These are phyloP conservation scores for Chaetomium sp. DNA, from an alignment of 2,329 filamentous ascomycete species.

Conservation along the genomic window DNA sequence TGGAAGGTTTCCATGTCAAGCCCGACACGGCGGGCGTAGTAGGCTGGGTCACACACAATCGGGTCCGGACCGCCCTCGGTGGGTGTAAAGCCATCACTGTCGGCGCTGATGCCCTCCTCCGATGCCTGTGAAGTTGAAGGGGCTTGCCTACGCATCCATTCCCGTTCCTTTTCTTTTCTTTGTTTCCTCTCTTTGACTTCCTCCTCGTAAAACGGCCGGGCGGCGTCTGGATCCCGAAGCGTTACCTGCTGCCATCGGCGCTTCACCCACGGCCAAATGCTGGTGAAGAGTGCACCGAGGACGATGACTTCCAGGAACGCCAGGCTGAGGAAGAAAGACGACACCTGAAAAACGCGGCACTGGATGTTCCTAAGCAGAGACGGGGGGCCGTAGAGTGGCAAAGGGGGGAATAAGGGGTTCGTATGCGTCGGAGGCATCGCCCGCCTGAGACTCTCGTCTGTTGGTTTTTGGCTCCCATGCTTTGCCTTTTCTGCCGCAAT, in stretches of 20 bases:
- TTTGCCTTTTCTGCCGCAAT: slow-evolving; percentile 6
- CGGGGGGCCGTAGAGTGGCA: slow-evolving; percentile 80
- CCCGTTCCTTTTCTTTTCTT: slow-evolving; percentile 59
- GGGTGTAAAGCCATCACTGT: slow-evolving; percentile 64
- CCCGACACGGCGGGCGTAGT: slow-evolving; percentile 86
- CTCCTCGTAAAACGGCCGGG: slow-evolving; percentile 71
- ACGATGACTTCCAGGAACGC: slow-evolving; percentile 77
- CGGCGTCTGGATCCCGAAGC: slow-evolving; percentile 60
- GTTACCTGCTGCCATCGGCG: slow-evolving; percentile 57
- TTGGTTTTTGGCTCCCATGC: slow-evolving; percentile 43
- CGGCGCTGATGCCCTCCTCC: slow-evolving; percentile 47
- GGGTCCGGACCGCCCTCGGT: slow-evolving; percentile 80
- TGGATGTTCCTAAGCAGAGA: slow-evolving; percentile 66
- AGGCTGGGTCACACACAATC: slow-evolving; percentile 74
- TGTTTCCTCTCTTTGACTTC: slow-evolving; percentile 62
- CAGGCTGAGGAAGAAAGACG: slow-evolving; percentile 76
- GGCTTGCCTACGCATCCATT: slow-evolving; percentile 60
- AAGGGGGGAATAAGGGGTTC: slow-evolving; percentile 79
- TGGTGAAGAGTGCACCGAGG: slow-evolving; percentile 70
- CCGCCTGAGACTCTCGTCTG: slow-evolving; percentile 50
- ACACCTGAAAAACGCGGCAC: slow-evolving; percentile 63
- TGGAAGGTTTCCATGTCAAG: slow-evolving; percentile 81
- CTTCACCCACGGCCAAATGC: slow-evolving; percentile 55
- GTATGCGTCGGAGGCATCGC: slow-evolving; percentile 67
- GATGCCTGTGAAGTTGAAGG: slow-evolving; percentile 42